Percentiles rank a stretch among this genome's conserved stretches.
These are phyloP conservation scores for Diaporthe amygdali DNA, from an alignment of 2,329 filamentous ascomycete species.

Conservation along the genomic window DNA sequence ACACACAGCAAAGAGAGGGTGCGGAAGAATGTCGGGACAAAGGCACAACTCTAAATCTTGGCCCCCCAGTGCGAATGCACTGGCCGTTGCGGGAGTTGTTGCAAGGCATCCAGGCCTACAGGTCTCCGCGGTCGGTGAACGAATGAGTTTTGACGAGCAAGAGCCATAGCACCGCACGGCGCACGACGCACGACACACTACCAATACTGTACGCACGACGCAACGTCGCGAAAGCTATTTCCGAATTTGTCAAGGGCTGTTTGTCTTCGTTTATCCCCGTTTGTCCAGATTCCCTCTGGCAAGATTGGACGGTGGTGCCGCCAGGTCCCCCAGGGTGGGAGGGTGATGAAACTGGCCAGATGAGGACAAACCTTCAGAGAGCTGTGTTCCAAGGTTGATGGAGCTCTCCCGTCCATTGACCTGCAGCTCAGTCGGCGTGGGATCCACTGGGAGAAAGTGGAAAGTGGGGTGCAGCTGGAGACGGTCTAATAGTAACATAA, in stretches of 20 bases:
- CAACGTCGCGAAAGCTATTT: neutral
- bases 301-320: conserved; percentile 6
- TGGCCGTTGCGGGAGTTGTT: neutral
- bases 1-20: neutral
- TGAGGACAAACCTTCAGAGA: conserved; percentile 13
- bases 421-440: neutral
- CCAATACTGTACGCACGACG: neutral
- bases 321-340: neutral
- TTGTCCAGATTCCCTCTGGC: neutral
- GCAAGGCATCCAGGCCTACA: no score
- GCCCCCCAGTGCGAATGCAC: no score
- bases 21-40: conserved; percentile 5
- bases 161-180: neutral
- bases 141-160: neutral
- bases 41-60: conserved; percentile 16
- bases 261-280: neutral
- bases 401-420: neutral
- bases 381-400: neutral
- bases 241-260: neutral
- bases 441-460: conserved; percentile 3
- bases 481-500: conserved; percentile 5
- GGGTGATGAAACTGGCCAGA: conserved; percentile 13
- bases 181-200: neutral
- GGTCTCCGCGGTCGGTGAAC: neutral
- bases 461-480: conserved; percentile 5